phyloP scores from a whole-genome alignment of 2,329 filamentous ascomycete genomes.

The Xylaria sp. region DNA sequence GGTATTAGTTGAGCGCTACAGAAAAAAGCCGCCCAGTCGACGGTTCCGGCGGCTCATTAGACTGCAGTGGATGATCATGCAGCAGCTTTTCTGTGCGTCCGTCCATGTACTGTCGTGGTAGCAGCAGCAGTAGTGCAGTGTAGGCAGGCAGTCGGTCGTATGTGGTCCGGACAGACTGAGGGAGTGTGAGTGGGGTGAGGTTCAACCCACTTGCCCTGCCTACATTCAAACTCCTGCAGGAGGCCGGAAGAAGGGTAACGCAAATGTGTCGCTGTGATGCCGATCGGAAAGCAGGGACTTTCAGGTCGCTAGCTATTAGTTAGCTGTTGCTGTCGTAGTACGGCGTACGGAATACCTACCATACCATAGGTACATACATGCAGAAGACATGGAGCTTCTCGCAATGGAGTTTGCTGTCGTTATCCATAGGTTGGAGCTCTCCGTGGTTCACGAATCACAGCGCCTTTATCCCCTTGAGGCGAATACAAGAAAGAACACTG shows the following conservation, averaged over 20 bases:
- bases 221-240: conserved; percentile 12
- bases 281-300: conserved; percentile 15
- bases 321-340: too few relatives aligned
- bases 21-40: not conserved
- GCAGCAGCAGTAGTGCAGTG: too few relatives aligned
- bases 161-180: not conserved
- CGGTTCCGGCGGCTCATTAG: conserved; percentile 11
- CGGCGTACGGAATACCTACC: too few relatives aligned
- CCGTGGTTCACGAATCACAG: too few relatives aligned
- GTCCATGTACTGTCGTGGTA: too few relatives aligned
- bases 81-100: not conserved
- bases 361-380: not conserved
- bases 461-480: too few relatives aligned
- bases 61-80: conserved; percentile 1
- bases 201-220: not conserved
- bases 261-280: conserved; percentile 5
- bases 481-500: too few relatives aligned
- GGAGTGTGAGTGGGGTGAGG: conserved; percentile 17
- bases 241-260: conserved; percentile 16
- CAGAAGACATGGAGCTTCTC: conserved; percentile 13
- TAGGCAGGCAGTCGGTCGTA: not conserved
- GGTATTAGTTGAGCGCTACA: not conserved
- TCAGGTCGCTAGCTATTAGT: not conserved
- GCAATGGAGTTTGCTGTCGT: too few relatives aligned
- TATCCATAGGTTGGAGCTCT: too few relatives aligned